Percentiles rank a stretch among this genome's conserved stretches.
These are phyloP conservation scores for Thymus quinquecostatus DNA, from an alignment of 257 asterid species.

Conservation along the genomic window DNA sequence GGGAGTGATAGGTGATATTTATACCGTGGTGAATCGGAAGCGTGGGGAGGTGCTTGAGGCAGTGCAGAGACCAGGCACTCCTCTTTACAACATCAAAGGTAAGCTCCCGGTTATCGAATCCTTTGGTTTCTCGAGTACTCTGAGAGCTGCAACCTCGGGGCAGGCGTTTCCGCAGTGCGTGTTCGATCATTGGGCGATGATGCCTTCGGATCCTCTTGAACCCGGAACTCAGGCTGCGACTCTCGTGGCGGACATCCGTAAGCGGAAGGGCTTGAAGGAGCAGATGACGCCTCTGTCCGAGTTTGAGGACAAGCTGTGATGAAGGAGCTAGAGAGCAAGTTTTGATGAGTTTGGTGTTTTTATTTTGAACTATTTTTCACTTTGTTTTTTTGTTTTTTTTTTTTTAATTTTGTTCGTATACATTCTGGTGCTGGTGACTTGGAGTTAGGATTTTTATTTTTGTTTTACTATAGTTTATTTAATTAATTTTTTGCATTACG, in stretches of 20 bases:
- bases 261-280: constrained; percentile 10
- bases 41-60: not conserved
- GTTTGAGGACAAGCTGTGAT: not conserved
- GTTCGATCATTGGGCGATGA: constrained; percentile 8
- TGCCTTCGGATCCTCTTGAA: not conserved
- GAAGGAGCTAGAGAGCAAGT: too few species aligned
- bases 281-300: constrained; percentile 9
- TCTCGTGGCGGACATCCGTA: not conserved
- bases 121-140: not conserved
- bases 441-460: too few species aligned
- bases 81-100: not conserved
- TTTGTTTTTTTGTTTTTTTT: too few species aligned
- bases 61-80: constrained; percentile 3
- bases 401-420: too few species aligned
- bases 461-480: too few species aligned
- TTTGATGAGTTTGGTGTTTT: too few species aligned
- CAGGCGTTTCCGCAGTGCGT: constrained; percentile 8
- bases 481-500: too few species aligned
- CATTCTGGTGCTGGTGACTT: too few species aligned
- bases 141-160: constrained; percentile 7
- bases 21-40: not conserved
- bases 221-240: not conserved
- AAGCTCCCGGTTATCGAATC: not conserved
- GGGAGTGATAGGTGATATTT: not conserved
- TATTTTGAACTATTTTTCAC: too few species aligned